Conservation (phyloP, 176 grass and related monocot species). For the Chloris gayana region DNA sequence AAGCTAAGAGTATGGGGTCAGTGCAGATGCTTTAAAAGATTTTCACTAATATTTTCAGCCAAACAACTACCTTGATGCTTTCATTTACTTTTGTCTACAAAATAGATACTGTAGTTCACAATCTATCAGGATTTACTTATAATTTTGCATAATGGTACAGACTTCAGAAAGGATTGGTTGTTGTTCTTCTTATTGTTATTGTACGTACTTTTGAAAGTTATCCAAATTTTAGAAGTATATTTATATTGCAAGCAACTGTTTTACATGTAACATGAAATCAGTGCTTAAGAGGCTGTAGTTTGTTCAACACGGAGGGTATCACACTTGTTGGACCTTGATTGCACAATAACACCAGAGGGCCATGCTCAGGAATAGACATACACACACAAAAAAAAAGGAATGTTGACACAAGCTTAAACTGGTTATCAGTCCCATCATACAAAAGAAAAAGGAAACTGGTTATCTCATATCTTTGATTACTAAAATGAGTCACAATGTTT, state of each 20-base stretch:
- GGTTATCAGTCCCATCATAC: background rate
- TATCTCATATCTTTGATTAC: background rate
- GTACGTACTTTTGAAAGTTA: background rate
- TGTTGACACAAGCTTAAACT: background rate
- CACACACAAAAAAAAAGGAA: background rate
- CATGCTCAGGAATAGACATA: background rate
- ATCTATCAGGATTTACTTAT: background rate
- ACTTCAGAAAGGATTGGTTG: background rate
- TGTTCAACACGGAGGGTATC: background rate
- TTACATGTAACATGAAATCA: background rate
- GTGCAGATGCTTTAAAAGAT: too few relatives aligned
- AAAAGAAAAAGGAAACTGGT: background rate
- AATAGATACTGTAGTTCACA: slow-evolving; percentile 1
- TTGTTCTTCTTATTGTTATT: too few relatives aligned
- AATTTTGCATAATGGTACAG: background rate
- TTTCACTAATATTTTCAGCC: slow-evolving; percentile 3
- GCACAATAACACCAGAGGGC: background rate
- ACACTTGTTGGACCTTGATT: background rate
- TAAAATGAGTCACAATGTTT: background rate
- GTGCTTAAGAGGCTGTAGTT: background rate
- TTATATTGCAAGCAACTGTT: background rate
- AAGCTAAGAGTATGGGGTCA: background rate
- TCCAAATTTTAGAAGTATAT: background rate
- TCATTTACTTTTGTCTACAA: background rate
- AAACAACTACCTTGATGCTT: slow-evolving; percentile 12